These are phyloP conservation scores for Berkeleyomyces rouxiae DNA, from an alignment of 2,329 filamentous ascomycete species.

Conservation along the genomic window DNA sequence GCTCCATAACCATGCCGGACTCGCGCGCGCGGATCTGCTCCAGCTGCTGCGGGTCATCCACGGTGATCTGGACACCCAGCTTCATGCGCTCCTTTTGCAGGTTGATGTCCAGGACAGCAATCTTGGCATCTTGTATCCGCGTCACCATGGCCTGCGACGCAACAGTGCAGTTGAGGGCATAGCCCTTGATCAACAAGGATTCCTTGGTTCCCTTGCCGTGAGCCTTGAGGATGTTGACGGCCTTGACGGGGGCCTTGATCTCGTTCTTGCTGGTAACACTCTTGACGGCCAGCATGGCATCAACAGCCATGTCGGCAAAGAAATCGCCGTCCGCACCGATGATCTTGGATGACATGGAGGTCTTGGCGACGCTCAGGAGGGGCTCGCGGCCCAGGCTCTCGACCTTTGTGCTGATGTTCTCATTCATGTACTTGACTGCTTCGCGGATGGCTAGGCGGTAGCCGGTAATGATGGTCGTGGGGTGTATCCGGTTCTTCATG, in stretches of 20 bases:
- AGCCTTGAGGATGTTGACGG: conserved; percentile 95
- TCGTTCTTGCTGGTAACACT: conserved; percentile 80
- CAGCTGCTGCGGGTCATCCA: conserved; percentile 91
- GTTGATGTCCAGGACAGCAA: conserved; percentile 94
- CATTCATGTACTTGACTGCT: conserved; percentile 96
- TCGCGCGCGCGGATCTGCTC: conserved; percentile 94
- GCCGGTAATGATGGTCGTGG: conserved; percentile 96
- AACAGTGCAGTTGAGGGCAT: conserved; percentile 95
- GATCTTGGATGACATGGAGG: conserved; percentile 98
- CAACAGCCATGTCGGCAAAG: conserved; percentile 93
- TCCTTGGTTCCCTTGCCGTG: conserved; percentile 86
- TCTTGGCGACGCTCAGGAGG: conserved; percentile 88
- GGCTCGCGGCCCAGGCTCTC: conserved; percentile 81
- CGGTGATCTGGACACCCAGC: conserved; percentile 92
- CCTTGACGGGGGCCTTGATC: conserved; percentile 94
- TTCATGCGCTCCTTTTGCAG: conserved; percentile 99
- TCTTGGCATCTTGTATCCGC: conserved; percentile 81
- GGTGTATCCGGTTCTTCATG: conserved; percentile 99
- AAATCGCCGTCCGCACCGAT: conserved; percentile 93
- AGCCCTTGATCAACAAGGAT: conserved; percentile 84
- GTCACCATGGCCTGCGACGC: conserved; percentile 97
- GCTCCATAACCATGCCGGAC: conserved; percentile 80
- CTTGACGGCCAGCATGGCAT: conserved; percentile 91
- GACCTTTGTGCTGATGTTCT: conserved; percentile 93
- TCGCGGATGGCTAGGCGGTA: conserved; percentile 91